Evolutionary conservation across 2,329 filamentous ascomycete species (phyloP), one percentile per base, ranked within the genome.

Genomic region (Didymosphaeria variabile): DNA sequence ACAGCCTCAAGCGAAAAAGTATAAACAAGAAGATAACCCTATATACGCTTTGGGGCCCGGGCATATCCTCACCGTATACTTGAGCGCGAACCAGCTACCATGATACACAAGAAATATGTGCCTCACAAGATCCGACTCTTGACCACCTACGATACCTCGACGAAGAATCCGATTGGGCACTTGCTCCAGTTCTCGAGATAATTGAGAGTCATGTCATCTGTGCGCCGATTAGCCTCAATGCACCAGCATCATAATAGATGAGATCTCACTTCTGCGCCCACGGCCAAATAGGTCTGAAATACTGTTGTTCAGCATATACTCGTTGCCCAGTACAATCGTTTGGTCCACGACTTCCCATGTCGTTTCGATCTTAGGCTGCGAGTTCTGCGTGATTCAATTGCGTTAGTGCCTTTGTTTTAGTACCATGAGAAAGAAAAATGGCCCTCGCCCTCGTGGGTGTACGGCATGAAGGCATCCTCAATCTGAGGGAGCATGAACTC

Each of bases 401-500:
- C 52, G 9, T 19, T 55, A 40, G 32, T 36, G 17, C 52, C 34
- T 34, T 55, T 40, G 34, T 38, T 38, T 17, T 29, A 21, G 36
- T 55, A 55, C 26, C 52, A 34, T 12, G 52, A 55, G 23, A 55
- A 55, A 15, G 52, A 44, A 29, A 55, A 55, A 7, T 34, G 9
- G 52, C 52, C 52, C 6, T 31, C 29, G 32, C 52, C 52, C n/a
- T 38, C 3, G 23, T 23, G 26, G 15, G 26, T 55, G 52, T 55
- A 55, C 21, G 52, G 36, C 31, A n/a, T 19, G 7, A 15, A 29
- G 21, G 38, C 23, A 29, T 29, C 21, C 34, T 26, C 17, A 17
- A 32, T 9, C n/a, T 19, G 19, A 17, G 21, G 54, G 40, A 57
- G 42, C 13, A 57, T 40, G 54, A 49, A 57, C 19, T 57, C 54